phyloP scores from a whole-genome alignment of 331 rosid genomes.

The Quercus phellos region DNA sequence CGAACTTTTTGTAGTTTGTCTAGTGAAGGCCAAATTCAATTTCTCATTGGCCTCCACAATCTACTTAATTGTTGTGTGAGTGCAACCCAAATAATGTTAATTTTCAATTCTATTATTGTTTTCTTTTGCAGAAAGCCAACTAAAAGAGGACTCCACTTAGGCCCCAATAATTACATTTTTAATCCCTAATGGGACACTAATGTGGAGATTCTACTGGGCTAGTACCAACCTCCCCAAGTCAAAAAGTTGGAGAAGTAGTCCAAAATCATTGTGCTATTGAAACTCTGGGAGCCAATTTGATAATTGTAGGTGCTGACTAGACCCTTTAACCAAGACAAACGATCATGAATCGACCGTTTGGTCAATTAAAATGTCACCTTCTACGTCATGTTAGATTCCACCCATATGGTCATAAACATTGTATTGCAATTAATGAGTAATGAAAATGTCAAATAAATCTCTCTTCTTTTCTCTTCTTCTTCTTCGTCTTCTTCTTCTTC shows the following conservation, averaged over 20 bases:
- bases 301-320: neutral
- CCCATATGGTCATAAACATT: too few relatives aligned
- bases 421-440: too few relatives aligned
- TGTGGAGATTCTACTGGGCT: constrained; percentile 8
- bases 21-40: neutral
- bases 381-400: neutral
- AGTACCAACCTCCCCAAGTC: constrained; percentile 22
- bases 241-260: neutral
- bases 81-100: neutral
- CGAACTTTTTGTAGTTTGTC: neutral
- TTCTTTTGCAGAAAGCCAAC: neutral
- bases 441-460: too few relatives aligned
- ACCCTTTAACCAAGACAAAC: neutral
- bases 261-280: neutral
- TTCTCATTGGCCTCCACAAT: constrained; percentile 15
- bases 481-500: rapidly evolving
- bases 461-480: too few relatives aligned
- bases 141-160: constrained; percentile 8
- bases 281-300: neutral
- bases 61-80: neutral
- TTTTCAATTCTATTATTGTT: neutral
- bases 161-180: constrained; percentile 10
- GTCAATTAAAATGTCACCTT: neutral
- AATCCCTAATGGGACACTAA: constrained; percentile 16
- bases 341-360: neutral